phyloP scores from a whole-genome alignment of 768 basidiomycete species.

The Solioccasus polychromus region DNA sequence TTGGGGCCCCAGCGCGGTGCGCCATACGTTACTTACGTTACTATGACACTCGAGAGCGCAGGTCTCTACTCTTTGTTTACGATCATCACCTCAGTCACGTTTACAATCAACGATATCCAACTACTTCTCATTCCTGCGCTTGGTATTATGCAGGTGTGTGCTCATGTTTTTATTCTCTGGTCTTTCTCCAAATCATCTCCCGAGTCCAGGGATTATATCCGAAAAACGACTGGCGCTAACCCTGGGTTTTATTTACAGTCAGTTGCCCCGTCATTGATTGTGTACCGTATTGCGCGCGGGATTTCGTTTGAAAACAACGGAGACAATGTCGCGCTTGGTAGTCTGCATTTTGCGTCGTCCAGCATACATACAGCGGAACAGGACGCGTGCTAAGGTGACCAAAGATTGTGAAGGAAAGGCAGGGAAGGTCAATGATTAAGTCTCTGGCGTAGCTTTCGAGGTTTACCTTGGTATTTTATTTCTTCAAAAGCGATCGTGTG shows the following conservation, averaged over 20 bases:
- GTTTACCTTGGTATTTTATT: no score
- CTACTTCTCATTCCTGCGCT: slow-evolving; percentile 20
- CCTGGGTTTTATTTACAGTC: not conserved
- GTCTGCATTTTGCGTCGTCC: slow-evolving; percentile 10
- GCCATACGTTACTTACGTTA: slow-evolving; percentile 23
- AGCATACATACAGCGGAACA: not conserved
- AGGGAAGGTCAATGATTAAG: no score
- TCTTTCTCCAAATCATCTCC: not conserved
- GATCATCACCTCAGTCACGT: slow-evolving; percentile 11
- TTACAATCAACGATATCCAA: slow-evolving; percentile 17
- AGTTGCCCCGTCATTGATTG: slow-evolving; percentile 19
- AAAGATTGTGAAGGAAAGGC: no score
- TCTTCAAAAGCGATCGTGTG: no score
- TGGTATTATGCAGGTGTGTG: not conserved
- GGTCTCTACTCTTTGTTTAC: slow-evolving; percentile 14
- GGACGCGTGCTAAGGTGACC: no score
- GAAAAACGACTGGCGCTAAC: not conserved
- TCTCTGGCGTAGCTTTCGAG: no score
- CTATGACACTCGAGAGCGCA: slow-evolving; percentile 27
- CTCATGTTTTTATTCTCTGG: not conserved
- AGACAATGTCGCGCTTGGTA: not conserved
- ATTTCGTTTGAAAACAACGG: slow-evolving; percentile 19
- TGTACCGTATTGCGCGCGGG: slow-evolving; percentile 20
- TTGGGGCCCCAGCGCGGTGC: slow-evolving; percentile 10
- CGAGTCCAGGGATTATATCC: not conserved